Base-by-base conservation (phyloP, 352 stramenopile species). In the Halophytophthora batemanensis region DNA sequence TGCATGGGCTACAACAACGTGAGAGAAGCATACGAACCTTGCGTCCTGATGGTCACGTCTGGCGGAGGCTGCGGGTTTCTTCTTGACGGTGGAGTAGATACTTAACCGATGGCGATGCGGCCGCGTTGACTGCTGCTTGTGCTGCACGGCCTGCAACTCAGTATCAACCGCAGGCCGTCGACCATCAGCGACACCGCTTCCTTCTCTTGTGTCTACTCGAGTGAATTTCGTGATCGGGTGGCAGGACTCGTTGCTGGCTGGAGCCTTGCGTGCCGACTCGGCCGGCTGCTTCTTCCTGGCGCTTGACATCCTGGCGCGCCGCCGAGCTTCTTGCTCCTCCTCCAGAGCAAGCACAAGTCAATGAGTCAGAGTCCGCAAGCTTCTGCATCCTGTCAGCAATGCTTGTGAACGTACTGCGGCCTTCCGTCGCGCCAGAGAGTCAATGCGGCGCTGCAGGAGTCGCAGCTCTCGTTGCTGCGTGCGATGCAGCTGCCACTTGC, bases 1-100 rank as follows among this genome's bases (percentile, higher is more conserved):
- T 8, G 25, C 8, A 4, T 31, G 4, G 4, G 25, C 25, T 31
- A 8, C 25, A 31, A 8, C 25, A 31, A 31, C 8, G 8, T 8
- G 25, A 8, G 25, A 8, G 25, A 8, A 31, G 25, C 25, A 8
- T 31, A 8, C 25, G 25, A 4, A 31, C 25, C 25, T 31, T 8
- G 25, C 8, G 25, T 31, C 4, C 8, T 18, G 37, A 5, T 38
- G 48, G 47, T 36, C 37, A 42, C 37, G 56, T 29, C 25, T 34
- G 31, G 22, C 54, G 13, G 37, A 49, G 23, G 41, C 28, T 15
- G 40, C 48, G 57, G 42, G 29, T 28, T 59, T 69, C 23, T 60
- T 68, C 54, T 79, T 74, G 10, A n/a, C 43, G 3, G 66, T 75
- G 6, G 69, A 75, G 45, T 75, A 33, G 36, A 79, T 66, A 25